Base-by-base conservation (phyloP, 352 stramenopile species). In the Aphanomyces astaci region DNA sequence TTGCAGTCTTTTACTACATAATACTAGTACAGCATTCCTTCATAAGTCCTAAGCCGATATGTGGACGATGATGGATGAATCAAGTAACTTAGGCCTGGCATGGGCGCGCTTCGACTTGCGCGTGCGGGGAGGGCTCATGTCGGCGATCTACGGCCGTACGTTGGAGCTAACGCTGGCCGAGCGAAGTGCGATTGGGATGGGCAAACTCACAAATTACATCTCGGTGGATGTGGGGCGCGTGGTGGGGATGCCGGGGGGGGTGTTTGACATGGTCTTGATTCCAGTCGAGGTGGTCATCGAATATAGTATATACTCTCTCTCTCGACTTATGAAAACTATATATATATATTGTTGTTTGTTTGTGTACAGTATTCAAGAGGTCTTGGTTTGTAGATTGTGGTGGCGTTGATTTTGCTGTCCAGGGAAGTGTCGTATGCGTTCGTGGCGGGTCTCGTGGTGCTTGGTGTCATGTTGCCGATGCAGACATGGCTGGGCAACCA, bases 341-440 rank as follows among this genome's bases (percentile, higher is more conserved):
- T n/a, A n/a, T n/a, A n/a, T n/a, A n/a, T n/a, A n/a, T n/a, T n/a
- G n/a, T n/a, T n/a, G 1, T 7, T 27, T 53, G 45, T 53, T 4
- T 19, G 4, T 53, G 13, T 5, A 5, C 45, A 4, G 13, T 5
- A n/a, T 53, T 53, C 13, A 25, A 9, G 9, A 25, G 4, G 9
- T 53, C 22, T 9, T 39, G 19, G 13, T 70, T 33, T 36, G 5
- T 53, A 66, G 72, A 90, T 95, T 39, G 63, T 75, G 0, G 75
- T 96, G 1, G 88, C 88, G 19, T 78, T 95, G 24, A 54, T 84
- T 3, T 57, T 95, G 54, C 74, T 96, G 9, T 83, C 80, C 17
- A 73, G 82, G 2, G 87, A 91, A 24, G 83, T 96, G 9, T 89
- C 86, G 22, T 89, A 90, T 49, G 88, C 89, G 2, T 96, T 96